Conservation (phyloP, 129 eudicot genomes). For the Centrapalus pauciflorus region DNA sequence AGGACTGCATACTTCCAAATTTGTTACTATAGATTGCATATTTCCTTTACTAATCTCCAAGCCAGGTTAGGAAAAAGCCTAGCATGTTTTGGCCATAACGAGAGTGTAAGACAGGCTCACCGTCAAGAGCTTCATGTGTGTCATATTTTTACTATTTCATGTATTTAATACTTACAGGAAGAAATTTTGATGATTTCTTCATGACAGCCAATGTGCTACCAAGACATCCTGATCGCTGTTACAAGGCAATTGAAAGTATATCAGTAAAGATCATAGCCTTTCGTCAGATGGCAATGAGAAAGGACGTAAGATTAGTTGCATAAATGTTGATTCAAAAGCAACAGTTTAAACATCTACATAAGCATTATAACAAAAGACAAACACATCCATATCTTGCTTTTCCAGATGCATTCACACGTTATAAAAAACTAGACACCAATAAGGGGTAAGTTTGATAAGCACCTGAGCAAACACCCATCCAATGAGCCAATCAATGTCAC, state of each 20-base stretch:
- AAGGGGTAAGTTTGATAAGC: neutral
- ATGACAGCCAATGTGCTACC: slow-evolving; percentile 93
- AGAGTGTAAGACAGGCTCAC: no score
- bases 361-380: neutral
- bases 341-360: neutral
- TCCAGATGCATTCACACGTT: neutral
- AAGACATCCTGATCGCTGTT: slow-evolving; percentile 93
- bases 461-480: slow-evolving; percentile 99
- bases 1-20: no score
- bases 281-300: slow-evolving; percentile 9
- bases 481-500: slow-evolving; percentile 98
- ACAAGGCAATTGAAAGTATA: slow-evolving; percentile 18
- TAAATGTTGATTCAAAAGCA: neutral
- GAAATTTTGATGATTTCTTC: slow-evolving; percentile 91
- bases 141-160: neutral
- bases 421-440: neutral
- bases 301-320: neutral
- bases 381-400: neutral
- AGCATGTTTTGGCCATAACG: no score
- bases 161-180: slow-evolving; percentile 72
- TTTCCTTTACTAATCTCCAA: no score
- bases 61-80: no score
- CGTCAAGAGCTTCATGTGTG: neutral
- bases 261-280: slow-evolving; percentile 11
- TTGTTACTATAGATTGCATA: no score